Base-by-base conservation (phyloP, 2,329 filamentous ascomycete genomes). In the Xylaria sp. region DNA sequence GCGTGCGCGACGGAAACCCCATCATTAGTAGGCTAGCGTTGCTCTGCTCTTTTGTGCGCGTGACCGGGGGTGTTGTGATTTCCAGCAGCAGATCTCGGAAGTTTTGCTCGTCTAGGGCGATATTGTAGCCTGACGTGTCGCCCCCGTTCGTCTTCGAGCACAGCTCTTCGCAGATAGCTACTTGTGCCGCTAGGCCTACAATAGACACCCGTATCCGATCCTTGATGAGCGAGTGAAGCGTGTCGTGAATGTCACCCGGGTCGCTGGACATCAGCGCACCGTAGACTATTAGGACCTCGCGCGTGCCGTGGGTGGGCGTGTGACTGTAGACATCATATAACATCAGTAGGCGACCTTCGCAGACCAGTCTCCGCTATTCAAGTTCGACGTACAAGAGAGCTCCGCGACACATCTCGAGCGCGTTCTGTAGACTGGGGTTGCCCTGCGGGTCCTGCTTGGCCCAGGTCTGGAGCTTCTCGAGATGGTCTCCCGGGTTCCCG, bases 201-300 rank as follows among this genome's bases (percentile, higher is more conserved):
- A 99, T 90, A 51, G 92, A 91, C 12, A 98, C 94, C 18, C 94
- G 90, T 75, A 99, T 94, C 66, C 91, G 90, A 81, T 98, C 94
- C 72, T 87, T 84, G 50, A 97, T 88, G 37, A 98, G 91, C 44
- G 88, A 88, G 59, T 86, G 84, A 77, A 98, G 94, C 0, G 95
- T 98, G 74, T 94, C 90, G 82, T 97, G 93, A 68, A 99, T 98
- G 80, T 99, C 96, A 69, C 94, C 94, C 0, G 96, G 96, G 77
- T 99, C 96, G 74, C 92, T 92, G 41, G 94, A 95, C 51, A 97
- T 87, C 7, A 99, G 87, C 12, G 95, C 95, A 48, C 96, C 96
- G 78, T 96, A 97, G 58, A 98, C 89, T 67, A 99, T 89, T 44
- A 99, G 89, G 8, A 98, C 91, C 81, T 99, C 96, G 72, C 96